These are phyloP conservation scores for Leptosphaerulina australis DNA, from an alignment of 2,329 filamentous ascomycete genomes.

Conservation along the genomic window DNA sequence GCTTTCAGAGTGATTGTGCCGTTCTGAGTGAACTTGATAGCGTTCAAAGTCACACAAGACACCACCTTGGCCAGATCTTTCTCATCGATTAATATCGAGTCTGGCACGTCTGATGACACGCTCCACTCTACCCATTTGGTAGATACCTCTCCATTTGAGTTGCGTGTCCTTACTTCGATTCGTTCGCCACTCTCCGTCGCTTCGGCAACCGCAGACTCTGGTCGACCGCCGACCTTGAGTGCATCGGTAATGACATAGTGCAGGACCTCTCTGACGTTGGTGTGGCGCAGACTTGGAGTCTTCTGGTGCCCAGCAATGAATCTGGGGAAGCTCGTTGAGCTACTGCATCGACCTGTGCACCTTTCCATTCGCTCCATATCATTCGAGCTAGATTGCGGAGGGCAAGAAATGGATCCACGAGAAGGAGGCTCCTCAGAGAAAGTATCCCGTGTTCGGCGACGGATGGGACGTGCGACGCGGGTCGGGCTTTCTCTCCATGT, in stretches of 20 bases:
- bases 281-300: constrained; percentile 55
- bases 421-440: constrained; percentile 39
- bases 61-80: constrained; percentile 68
- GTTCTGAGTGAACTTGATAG: constrained; percentile 72
- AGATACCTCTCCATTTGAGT: constrained; percentile 52
- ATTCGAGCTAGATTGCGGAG: constrained; percentile 15
- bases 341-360: constrained; percentile 30
- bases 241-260: constrained; percentile 60
- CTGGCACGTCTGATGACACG: constrained; percentile 58
- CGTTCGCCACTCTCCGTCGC: constrained; percentile 56
- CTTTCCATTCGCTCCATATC: constrained; percentile 28
- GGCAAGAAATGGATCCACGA: constrained; percentile 27
- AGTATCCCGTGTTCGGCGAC: constrained; percentile 36
- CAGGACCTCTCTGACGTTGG: constrained; percentile 56
- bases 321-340: constrained; percentile 38
- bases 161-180: constrained; percentile 56
- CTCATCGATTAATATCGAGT: constrained; percentile 64
- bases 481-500: constrained; percentile 35
- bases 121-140: constrained; percentile 58
- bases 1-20: constrained; percentile 65
- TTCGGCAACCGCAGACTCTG: constrained; percentile 57
- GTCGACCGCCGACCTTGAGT: constrained; percentile 58
- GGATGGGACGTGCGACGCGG: constrained; percentile 33
- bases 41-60: constrained; percentile 69
- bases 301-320: constrained; percentile 50